Conservation (phyloP, 2,329 filamentous ascomycete species). For the Paraconiothyrium brasiliense region DNA sequence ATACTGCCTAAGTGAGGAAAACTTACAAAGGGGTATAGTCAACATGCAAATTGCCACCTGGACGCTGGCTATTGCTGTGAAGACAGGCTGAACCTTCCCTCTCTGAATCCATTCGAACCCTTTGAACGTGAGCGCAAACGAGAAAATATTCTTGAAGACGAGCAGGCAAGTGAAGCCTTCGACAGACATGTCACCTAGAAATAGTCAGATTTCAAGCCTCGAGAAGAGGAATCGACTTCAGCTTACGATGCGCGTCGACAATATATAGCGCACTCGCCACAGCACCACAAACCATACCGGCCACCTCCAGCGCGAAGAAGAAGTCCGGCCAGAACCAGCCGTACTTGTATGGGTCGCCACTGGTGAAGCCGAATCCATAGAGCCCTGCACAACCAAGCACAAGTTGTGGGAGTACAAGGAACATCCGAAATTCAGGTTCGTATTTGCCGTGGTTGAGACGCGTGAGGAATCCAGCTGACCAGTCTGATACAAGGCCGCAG, state of each 20-base stretch:
- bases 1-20: neutral
- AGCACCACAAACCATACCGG: conserved; percentile 91
- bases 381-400: conserved; percentile 80
- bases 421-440: conserved; percentile 88
- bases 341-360: conserved; percentile 68
- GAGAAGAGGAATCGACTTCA: neutral
- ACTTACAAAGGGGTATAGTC: conserved; percentile 82
- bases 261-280: conserved; percentile 88
- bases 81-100: conserved; percentile 69
- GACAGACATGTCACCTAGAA: conserved; percentile 76
- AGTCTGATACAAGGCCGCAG: conserved; percentile 79
- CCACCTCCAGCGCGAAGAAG: conserved; percentile 85
- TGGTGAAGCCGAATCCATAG: conserved; percentile 84
- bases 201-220: neutral
- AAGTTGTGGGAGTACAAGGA: conserved; percentile 84
- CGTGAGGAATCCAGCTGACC: conserved; percentile 74
- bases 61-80: conserved; percentile 77
- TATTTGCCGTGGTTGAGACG: conserved; percentile 81
- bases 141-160: conserved; percentile 95
- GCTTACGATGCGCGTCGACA: conserved; percentile 84
- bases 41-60: conserved; percentile 80
- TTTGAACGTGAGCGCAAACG: conserved; percentile 82
- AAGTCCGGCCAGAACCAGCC: conserved; percentile 78
- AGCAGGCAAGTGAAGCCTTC: conserved; percentile 91
- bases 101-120: conserved; percentile 83